A percentile compares a stretch with the other conserved stretches of the same genome.
Evolutionary conservation across 495 filamentous ascomycete species (phyloP).

Genomic region (Darksidea phi): DNA sequence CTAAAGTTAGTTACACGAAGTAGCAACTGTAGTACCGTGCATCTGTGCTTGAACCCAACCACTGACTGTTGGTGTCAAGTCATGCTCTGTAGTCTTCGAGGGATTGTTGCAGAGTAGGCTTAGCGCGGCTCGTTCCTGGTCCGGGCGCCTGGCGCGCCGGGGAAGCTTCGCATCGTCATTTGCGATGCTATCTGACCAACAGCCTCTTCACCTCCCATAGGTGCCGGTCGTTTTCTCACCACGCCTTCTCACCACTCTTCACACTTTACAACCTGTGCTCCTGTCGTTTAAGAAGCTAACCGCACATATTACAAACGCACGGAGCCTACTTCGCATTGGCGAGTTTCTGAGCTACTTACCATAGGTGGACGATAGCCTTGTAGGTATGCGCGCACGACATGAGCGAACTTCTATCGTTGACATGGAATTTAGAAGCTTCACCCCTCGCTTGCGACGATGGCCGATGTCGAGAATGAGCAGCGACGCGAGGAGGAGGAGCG

Average conservation of each 20-base stretch:
- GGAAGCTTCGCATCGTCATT: conserved; percentile 16
- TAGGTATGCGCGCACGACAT: not conserved
- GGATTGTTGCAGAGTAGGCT: no score
- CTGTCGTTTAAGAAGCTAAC: no score
- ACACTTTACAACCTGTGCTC: no score
- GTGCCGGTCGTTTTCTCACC: conserved; percentile 9
- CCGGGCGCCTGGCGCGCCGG: not conserved
- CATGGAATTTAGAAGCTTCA: not conserved
- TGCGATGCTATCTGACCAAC: not conserved
- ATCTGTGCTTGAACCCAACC: no score
- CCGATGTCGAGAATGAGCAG: conserved; percentile 19
- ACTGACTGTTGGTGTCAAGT: no score
- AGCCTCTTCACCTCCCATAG: not conserved
- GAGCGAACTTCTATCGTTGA: no score
- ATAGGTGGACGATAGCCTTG: conserved; percentile 6
- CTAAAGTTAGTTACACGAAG: no score
- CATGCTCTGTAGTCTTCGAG: no score
- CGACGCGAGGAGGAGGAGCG: conserved; percentile 32
- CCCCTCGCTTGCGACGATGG: conserved; percentile 20
- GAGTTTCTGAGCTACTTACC: not conserved
- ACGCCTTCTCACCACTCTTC: no score
- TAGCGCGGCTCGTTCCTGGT: no score
- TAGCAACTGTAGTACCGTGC: no score
- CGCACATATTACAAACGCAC: no score
- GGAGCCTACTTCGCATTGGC: not conserved